Evolutionary conservation across 495 filamentous ascomycete genomes (phyloP).

Genomic region (Podospora anserina): DNA sequence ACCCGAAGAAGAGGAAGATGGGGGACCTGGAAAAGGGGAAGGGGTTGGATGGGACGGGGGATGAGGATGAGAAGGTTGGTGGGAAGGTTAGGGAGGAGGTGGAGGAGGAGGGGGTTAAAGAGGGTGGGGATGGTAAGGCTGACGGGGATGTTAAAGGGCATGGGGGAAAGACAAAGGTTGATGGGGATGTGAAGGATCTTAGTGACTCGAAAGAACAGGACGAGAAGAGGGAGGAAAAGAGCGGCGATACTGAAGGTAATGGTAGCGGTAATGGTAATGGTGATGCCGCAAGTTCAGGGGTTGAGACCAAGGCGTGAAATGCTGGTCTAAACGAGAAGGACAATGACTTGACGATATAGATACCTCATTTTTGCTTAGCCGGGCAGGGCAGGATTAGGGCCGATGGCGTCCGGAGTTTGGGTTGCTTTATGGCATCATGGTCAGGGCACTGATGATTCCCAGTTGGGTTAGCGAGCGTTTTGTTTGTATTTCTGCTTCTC

Average conservation of each 20-base stretch:
- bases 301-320: neutral
- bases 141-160: neutral
- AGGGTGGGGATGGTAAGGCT: neutral
- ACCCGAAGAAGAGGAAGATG: neutral
- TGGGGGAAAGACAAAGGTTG: neutral
- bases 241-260: neutral
- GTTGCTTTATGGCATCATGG: neutral
- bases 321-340: neutral
- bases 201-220: neutral
- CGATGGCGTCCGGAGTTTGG: neutral
- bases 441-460: neutral
- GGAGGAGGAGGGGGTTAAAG: neutral
- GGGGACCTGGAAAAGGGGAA: constrained; percentile 2
- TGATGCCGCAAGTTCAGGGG: neutral
- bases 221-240: neutral
- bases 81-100: neutral
- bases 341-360: neutral
- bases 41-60: neutral
- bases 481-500: neutral
- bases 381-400: neutral
- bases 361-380: neutral
- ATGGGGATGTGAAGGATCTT: neutral
- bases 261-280: constrained; percentile 3
- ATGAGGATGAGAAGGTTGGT: neutral
- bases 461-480: neutral